A percentile compares a stretch with the other conserved stretches of the same genome.
phyloP scores from a whole-genome alignment of 2,329 filamentous ascomycete genomes.

The Podosphaera xanthii region DNA sequence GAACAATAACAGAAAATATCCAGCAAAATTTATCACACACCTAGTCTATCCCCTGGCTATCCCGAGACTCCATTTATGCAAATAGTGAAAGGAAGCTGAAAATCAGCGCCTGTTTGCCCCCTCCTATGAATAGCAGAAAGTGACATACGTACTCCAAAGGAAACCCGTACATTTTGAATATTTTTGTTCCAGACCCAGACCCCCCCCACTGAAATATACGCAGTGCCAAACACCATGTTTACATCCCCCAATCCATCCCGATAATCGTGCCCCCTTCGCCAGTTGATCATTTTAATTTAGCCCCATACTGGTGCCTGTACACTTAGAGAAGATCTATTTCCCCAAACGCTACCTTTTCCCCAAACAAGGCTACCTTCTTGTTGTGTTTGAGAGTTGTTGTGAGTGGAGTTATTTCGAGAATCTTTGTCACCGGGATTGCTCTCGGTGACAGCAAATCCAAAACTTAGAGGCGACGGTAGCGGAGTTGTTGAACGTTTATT shows the following conservation, averaged over 20 bases:
- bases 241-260: conserved; percentile 4
- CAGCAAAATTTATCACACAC: neutral
- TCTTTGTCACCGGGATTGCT: conserved; percentile 17
- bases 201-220: conserved; percentile 4
- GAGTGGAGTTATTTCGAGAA: conserved; percentile 24
- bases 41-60: neutral
- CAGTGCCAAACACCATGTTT: conserved; percentile 9
- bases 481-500: conserved; percentile 64
- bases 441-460: conserved; percentile 39
- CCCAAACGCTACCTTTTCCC: conserved; percentile 62
- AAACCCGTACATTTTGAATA: neutral
- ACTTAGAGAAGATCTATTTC: conserved; percentile 57
- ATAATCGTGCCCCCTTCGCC: conserved; percentile 1
- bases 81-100: neutral
- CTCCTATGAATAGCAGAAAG: neutral
- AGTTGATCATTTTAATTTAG: conserved; percentile 21
- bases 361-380: conserved; percentile 34
- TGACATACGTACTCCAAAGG: neutral
- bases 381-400: conserved; percentile 24
- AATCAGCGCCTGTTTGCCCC: neutral
- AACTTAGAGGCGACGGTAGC: conserved; percentile 68
- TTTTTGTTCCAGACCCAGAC: conserved; percentile 3
- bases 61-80: neutral
- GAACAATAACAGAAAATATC: neutral
- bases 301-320: conserved; percentile 91